Conservation (phyloP, 441 rosid genomes). For the Hypseocharis bilobata region DNA sequence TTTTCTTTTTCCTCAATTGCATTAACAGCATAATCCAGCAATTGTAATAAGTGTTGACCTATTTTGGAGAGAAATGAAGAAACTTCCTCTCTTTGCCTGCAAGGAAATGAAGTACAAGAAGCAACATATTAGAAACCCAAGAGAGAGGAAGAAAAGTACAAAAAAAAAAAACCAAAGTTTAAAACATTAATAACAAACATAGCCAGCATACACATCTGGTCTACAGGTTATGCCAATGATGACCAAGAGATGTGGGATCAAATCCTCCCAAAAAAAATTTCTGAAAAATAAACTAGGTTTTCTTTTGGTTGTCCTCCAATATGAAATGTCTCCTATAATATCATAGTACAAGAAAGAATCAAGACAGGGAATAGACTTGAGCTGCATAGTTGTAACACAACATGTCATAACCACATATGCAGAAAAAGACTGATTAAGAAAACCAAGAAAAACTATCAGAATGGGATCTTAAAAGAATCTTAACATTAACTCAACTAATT, state of each 20-base stretch:
- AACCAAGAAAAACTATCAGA: not conserved
- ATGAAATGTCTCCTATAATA: not conserved
- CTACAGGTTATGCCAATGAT: not conserved
- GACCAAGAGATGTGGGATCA: not conserved
- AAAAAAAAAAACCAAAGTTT: not conserved
- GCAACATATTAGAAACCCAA: conserved; percentile 11
- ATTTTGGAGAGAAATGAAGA: conserved; percentile 49
- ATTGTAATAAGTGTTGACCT: conserved; percentile 44
- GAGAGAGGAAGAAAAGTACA: not conserved
- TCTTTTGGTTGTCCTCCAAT: not conserved
- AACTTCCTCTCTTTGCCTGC: conserved; percentile 56
- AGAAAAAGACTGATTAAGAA: not conserved
- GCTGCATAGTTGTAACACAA: not conserved
- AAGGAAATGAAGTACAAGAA: conserved; percentile 15
- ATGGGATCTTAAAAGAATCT: not conserved
- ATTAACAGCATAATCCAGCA: conserved; percentile 49
- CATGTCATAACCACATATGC: not conserved
- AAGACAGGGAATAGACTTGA: not conserved
- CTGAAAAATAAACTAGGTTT: not conserved
- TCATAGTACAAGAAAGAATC: not conserved
- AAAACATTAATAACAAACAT: not conserved
- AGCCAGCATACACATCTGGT: not conserved
- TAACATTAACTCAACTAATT: not conserved
- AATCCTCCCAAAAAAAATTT: not conserved
- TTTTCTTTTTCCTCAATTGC: conserved; percentile 35